Evolutionary conservation across 768 basidiomycete species (phyloP).

Genomic region (Trametopsis cervina): DNA sequence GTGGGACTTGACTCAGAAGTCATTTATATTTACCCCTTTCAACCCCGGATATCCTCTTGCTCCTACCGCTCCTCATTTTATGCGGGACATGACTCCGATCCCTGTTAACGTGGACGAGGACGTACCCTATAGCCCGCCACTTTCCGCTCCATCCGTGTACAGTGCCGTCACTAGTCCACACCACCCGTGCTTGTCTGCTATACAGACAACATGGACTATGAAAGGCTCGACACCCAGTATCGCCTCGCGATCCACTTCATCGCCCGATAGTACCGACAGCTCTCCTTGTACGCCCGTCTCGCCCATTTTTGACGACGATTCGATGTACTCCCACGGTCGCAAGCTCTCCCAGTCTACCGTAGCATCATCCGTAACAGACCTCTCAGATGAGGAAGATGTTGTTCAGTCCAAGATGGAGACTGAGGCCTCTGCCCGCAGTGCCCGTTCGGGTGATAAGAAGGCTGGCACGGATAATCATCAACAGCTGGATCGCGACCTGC

Average conservation of each 20-base stretch:
- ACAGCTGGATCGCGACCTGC: constrained; percentile 6
- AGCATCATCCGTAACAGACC: constrained; percentile 11
- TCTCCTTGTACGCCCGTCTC: constrained; percentile 8
- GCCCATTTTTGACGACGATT: constrained; percentile 8
- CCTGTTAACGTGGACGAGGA: constrained; percentile 21
- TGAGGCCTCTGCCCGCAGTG: too few relatives aligned
- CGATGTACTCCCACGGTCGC: constrained; percentile 11
- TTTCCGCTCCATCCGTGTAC: constrained; percentile 1
- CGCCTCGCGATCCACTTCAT: background rate
- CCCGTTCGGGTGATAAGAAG: background rate
- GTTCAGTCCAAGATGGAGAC: background rate
- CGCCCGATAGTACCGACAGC: constrained; percentile 1
- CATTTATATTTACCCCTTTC: constrained; percentile 22
- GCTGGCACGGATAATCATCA: background rate
- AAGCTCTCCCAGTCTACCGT: constrained; percentile 13
- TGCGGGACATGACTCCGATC: constrained; percentile 13
- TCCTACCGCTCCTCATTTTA: constrained; percentile 3
- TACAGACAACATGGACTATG: background rate
- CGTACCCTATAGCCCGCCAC: background rate
- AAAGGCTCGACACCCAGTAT: background rate
- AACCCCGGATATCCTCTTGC: constrained; percentile 12
- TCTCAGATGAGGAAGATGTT: background rate
- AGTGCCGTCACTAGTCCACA: background rate
- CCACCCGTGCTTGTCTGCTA: background rate
- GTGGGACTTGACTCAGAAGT: constrained; percentile 21